Conservation (phyloP, 192 early-diverging fungal species). For the Coemansia sp. region DNA sequence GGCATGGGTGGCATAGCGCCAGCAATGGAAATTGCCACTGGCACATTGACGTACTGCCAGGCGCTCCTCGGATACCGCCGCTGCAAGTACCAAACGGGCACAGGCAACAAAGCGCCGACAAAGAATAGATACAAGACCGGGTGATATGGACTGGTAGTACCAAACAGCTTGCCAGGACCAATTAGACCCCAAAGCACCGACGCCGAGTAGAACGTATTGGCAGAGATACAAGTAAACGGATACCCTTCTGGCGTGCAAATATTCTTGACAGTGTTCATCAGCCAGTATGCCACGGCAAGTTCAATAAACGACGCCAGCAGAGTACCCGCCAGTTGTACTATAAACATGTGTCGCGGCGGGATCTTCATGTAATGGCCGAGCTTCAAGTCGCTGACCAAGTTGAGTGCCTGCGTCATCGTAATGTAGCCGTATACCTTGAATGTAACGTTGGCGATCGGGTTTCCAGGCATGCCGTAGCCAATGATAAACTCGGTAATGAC, state of each 20-base stretch:
- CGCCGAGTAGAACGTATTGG: slow-evolving; percentile 68
- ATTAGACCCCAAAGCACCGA: slow-evolving; percentile 83
- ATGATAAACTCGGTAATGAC: slow-evolving; percentile 86
- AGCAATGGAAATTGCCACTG: slow-evolving; percentile 67
- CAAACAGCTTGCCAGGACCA: slow-evolving; percentile 72
- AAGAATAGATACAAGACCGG: slow-evolving; percentile 58
- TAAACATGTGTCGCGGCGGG: slow-evolving; percentile 83
- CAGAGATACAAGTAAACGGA: slow-evolving; percentile 67
- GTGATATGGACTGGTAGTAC: slow-evolving; percentile 60
- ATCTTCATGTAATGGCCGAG: slow-evolving; percentile 85
- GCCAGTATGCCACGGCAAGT: slow-evolving; percentile 68
- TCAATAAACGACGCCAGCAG: slow-evolving; percentile 70
- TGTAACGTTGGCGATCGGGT: slow-evolving; percentile 80
- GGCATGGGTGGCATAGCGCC: slow-evolving; percentile 66
- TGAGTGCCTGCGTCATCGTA: slow-evolving; percentile 76
- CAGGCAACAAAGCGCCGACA: slow-evolving; percentile 68
- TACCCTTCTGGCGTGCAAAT: slow-evolving; percentile 67
- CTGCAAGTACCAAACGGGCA: slow-evolving; percentile 72
- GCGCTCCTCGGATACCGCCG: slow-evolving; percentile 65
- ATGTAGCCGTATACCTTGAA: slow-evolving; percentile 89
- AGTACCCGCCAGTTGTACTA: slow-evolving; percentile 73
- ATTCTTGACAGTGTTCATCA: slow-evolving; percentile 63
- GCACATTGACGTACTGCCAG: slow-evolving; percentile 66
- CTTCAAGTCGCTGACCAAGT: slow-evolving; percentile 70
- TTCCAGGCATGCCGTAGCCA: slow-evolving; percentile 78